Base-by-base conservation (phyloP, 1,284 basidiomycete species). In the Taiwanofungus camphoratus region DNA sequence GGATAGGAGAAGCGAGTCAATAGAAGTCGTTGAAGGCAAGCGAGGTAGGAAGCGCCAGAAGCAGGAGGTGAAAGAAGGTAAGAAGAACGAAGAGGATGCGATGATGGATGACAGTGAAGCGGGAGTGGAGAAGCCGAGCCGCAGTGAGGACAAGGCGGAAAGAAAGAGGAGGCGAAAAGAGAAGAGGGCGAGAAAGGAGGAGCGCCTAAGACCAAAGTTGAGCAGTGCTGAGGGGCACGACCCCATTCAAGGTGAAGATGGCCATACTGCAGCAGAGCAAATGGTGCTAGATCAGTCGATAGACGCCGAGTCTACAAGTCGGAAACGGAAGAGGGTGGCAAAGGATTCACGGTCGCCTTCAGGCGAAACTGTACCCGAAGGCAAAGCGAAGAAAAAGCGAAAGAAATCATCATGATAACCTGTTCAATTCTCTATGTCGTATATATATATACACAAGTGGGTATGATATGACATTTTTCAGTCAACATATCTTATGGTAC, bases 121-220 rank as follows among this genome's bases (percentile, higher is more conserved):
- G 32, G 36, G 42, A 37, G 6, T 18, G 16, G 40, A 45, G 20
- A 24, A 26, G n/a, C 42, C 44, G 37, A 35, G 48, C 16, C 40
- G 37, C 16, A 52, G 35, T 37, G 48, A 50, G 36, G 51, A 51
- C 38, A 59, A 51, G 36, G 55, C 50, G 24, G 56, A 56, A 48
- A 51, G 52, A 45, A 57, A 50, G 44, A 53, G 48, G 37, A 42
- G 46, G 42, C 53, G 46, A 31, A 57, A 38, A 31, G 59, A 60
- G 42, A 56, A 55, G 44, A 48, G 50, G 19, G 52, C 50, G 23
- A 55, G 50, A 34, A 55, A 55, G 39, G 53, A 58, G 46, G 54
- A 54, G 41, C 51, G 42, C 42, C 46, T 52, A 27, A 49, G 36
- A 43, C 35, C 41, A 27, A 50, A 55, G 46, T n/a, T n/a, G 46